Percentiles rank a stretch among this genome's conserved stretches.
Conservation (phyloP, 1,139 yeast species). For the Yamadazyma kanchanaburiensis region DNA sequence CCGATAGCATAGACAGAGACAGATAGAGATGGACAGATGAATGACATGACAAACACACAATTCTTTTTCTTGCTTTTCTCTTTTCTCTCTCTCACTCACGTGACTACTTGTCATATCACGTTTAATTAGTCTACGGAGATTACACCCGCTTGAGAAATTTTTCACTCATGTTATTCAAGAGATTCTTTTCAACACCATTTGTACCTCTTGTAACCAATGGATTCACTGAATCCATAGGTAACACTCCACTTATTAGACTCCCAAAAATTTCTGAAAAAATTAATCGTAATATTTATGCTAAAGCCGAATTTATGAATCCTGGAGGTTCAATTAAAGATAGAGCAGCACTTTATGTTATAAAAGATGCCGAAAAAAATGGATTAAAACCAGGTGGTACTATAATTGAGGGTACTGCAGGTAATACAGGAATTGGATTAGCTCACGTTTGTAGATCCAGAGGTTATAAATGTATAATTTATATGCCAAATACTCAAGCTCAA, state of each 20-base stretch:
- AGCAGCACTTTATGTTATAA: slow-evolving; percentile 75
- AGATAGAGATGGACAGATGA: too few relatives aligned
- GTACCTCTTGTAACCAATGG: slow-evolving; percentile 66
- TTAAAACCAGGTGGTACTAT: slow-evolving; percentile 61
- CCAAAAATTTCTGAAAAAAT: slow-evolving; percentile 57
- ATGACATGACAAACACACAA: too few relatives aligned
- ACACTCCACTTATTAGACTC: slow-evolving; percentile 75
- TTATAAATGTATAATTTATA: slow-evolving; percentile 78
- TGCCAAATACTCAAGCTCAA: slow-evolving; percentile 87
- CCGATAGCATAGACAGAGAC: too few relatives aligned
- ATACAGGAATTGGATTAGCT: slow-evolving; percentile 89
- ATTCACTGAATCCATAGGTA: slow-evolving; percentile 76
- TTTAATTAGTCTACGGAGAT: too few relatives aligned
- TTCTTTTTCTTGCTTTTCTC: too few relatives aligned
- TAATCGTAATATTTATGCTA: slow-evolving; percentile 79
- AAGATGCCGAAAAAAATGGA: slow-evolving; percentile 77
- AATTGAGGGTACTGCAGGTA: slow-evolving; percentile 53
- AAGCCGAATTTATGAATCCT: slow-evolving; percentile 92
- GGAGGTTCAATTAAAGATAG: slow-evolving; percentile 94
- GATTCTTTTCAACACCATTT: slow-evolving; percentile 34
- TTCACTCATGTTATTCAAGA: slow-evolving; percentile 6
- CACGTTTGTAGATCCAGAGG: slow-evolving; percentile 84
- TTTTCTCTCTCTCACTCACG: not conserved
- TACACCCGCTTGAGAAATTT: too few relatives aligned
- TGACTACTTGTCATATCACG: slow-evolving; percentile 1